phyloP scores from a whole-genome alignment of 495 filamentous ascomycete species.

The Clohesyomyces aquaticus region DNA sequence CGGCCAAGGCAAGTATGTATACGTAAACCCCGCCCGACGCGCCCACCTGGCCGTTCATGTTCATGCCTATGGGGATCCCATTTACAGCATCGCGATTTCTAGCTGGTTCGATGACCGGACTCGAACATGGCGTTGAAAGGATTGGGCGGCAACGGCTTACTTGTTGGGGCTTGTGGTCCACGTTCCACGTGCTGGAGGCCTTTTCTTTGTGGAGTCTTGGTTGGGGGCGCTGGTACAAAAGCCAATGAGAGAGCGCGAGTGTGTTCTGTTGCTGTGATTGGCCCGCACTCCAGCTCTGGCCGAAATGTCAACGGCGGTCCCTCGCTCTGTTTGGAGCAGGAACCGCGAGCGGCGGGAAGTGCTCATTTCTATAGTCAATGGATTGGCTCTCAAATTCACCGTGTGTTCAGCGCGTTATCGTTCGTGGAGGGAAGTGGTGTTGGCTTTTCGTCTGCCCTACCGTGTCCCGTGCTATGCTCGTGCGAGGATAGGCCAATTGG shows the following conservation, averaged over 20 bases:
- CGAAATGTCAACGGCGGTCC: conserved; percentile 24
- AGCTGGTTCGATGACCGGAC: not conserved
- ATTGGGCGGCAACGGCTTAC: conserved; percentile 27
- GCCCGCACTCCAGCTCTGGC: conserved; percentile 4
- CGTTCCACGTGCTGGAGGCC: conserved; percentile 9
- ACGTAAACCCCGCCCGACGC: conserved; percentile 9
- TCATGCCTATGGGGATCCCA: not conserved
- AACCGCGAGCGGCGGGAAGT: not conserved
- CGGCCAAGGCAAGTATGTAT: conserved; percentile 28
- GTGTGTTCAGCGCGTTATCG: conserved; percentile 7
- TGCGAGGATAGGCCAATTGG: no score
- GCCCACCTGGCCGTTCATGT: conserved; percentile 3
- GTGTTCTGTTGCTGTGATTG: conserved; percentile 15
- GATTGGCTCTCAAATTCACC: conserved; percentile 19
- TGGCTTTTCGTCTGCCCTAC: not conserved
- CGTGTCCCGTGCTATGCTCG: not conserved
- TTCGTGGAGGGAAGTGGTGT: conserved; percentile 5
- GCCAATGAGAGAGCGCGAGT: conserved; percentile 24
- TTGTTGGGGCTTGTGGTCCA: conserved; percentile 7
- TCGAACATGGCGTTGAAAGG: conserved; percentile 11
- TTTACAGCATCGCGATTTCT: not conserved
- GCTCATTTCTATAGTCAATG: conserved; percentile 1
- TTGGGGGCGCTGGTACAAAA: conserved; percentile 19
- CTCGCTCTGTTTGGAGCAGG: not conserved
- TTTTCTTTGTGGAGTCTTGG: conserved; percentile 21